These are phyloP conservation scores for Gentiana macrophylla DNA, from an alignment of 257 asterid species.

Conservation along the genomic window DNA sequence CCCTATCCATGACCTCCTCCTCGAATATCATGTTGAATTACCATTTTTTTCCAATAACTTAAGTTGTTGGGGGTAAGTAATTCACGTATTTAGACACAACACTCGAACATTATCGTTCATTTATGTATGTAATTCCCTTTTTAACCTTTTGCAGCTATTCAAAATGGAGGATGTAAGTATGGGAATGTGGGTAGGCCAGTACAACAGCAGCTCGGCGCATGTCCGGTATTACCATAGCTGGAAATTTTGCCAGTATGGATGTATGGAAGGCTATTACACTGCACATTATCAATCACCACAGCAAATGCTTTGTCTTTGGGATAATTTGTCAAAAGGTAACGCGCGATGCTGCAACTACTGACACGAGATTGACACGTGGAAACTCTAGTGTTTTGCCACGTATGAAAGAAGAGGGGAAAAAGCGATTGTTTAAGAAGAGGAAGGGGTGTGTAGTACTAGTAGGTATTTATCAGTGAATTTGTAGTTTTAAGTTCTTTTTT, in stretches of 20 bases:
- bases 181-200: slow-evolving; percentile 98
- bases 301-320: slow-evolving; percentile 76
- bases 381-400: too few species aligned
- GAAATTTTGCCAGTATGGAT: slow-evolving; percentile 93
- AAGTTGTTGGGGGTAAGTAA: too few species aligned
- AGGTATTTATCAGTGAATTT: too few species aligned
- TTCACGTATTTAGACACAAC: too few species aligned
- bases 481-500: too few species aligned
- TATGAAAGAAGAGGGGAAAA: too few species aligned
- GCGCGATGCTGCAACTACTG: slow-evolving; percentile 36
- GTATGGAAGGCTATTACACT: slow-evolving; percentile 76
- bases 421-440: too few species aligned
- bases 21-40: too few species aligned
- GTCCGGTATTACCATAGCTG: slow-evolving; percentile 70
- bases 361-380: not conserved
- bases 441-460: too few species aligned
- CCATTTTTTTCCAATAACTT: too few species aligned
- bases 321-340: slow-evolving; percentile 26
- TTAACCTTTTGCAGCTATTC: slow-evolving; percentile 42
- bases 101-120: too few species aligned
- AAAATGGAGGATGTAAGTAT: slow-evolving; percentile 99
- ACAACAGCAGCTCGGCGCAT: slow-evolving; percentile 48
- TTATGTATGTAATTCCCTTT: not conserved
- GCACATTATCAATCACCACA: slow-evolving; percentile 97
- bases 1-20: not conserved